phyloP scores from a whole-genome alignment of 805 yeast genomes.

The Kluyveromyces aestuarii region DNA sequence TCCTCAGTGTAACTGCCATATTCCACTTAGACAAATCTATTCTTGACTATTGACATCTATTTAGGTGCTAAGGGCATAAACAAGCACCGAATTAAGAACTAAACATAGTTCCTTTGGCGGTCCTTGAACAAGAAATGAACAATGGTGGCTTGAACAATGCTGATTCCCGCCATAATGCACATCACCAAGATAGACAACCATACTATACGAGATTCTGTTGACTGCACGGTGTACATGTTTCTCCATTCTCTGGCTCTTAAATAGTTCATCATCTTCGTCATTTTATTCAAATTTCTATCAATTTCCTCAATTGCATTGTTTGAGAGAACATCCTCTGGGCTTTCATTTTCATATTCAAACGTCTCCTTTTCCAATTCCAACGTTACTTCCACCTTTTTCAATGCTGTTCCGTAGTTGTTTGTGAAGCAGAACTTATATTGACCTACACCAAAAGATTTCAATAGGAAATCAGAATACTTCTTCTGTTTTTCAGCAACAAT shows the following conservation, averaged over 20 bases:
- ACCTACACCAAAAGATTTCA: conserved; percentile 49
- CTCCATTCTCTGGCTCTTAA: conserved; percentile 95
- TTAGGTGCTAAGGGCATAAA: background rate
- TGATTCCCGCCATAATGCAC: conserved; percentile 65
- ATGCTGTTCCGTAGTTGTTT: conserved; percentile 54
- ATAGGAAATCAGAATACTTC: conserved; percentile 54
- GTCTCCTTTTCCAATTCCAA: conserved; percentile 40
- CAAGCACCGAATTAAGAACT: conserved; percentile 2
- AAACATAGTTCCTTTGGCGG: conserved; percentile 34
- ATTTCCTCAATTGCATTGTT: conserved; percentile 48
- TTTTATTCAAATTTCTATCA: conserved; percentile 49
- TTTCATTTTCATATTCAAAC: conserved; percentile 33
- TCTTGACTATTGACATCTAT: background rate
- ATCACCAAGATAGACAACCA: conserved; percentile 69
- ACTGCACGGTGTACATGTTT: conserved; percentile 83
- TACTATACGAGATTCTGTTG: conserved; percentile 70
- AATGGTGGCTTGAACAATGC: conserved; percentile 65
- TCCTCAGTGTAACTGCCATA: too few species aligned
- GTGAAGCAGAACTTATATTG: conserved; percentile 60
- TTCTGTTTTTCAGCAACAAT: conserved; percentile 45
- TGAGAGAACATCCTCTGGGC: conserved; percentile 43
- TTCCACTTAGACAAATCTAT: too few species aligned
- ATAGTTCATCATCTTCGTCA: conserved; percentile 61
- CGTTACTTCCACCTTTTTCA: conserved; percentile 57
- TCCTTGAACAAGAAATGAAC: conserved; percentile 72